Evolutionary conservation across 1,284 basidiomycete genomes (phyloP).

Genomic region (Phylloporus sp.): DNA sequence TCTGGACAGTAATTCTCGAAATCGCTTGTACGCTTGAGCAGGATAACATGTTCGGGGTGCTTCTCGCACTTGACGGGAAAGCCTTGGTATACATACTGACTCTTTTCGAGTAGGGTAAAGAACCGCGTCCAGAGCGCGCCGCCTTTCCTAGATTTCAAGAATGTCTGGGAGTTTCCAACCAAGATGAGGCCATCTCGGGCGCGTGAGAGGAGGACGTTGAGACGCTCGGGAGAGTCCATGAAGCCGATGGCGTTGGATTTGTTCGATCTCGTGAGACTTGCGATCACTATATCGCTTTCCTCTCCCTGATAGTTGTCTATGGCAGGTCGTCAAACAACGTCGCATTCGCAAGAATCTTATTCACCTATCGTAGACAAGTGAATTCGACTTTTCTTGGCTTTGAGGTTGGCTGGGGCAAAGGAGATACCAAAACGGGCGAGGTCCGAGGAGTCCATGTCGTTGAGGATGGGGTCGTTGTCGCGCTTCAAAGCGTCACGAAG

Average conservation of each 20-base stretch:
- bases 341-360: not conserved
- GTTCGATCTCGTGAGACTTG: slow-evolving; percentile 62
- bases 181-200: slow-evolving; percentile 63
- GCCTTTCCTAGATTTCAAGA: slow-evolving; percentile 55
- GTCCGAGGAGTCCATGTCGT: slow-evolving; percentile 56
- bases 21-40: slow-evolving; percentile 46
- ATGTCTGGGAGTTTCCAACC: slow-evolving; percentile 65
- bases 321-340: not conserved
- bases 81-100: slow-evolving; percentile 56
- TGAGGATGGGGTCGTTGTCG: slow-evolving; percentile 60
- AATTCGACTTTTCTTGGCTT: slow-evolving; percentile 32
- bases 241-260: slow-evolving; percentile 59
- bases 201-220: slow-evolving; percentile 68
- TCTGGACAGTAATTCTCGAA: slow-evolving; percentile 61
- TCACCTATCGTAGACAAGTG: slow-evolving; percentile 63
- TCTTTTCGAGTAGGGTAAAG: slow-evolving; percentile 46
- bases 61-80: slow-evolving; percentile 59
- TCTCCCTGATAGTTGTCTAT: slow-evolving; percentile 71
- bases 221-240: slow-evolving; percentile 64
- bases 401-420: not conserved
- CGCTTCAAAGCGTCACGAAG: slow-evolving; percentile 48
- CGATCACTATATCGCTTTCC: slow-evolving; percentile 68
- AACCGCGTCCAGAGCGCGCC: slow-evolving; percentile 53
- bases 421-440: slow-evolving; percentile 7
- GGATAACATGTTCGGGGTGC: slow-evolving; percentile 45